Base-by-base conservation (phyloP, 2,329 filamentous ascomycete genomes). In the Nannizzia gypsea region DNA sequence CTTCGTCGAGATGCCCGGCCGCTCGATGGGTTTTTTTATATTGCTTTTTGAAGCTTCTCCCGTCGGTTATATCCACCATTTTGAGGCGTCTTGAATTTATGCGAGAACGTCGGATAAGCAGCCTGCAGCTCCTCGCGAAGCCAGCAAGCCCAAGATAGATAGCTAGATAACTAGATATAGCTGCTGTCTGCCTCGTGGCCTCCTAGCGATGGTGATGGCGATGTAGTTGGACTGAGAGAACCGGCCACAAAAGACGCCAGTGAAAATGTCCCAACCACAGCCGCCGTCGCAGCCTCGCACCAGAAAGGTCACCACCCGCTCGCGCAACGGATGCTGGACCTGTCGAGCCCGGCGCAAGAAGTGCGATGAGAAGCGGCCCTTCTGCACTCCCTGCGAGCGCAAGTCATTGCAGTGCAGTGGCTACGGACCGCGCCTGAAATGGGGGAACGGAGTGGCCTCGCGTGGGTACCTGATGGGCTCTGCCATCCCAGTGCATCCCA, bases 271-370 rank as follows among this genome's bases (percentile, higher is more conserved):
- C 24, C 20, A 48, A 28, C 44, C 44, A 6, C 20, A 28, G 24
- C 44, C 44, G 22, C 44, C 22, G 44, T 6, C 44, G 20, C 20
- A 48, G 9, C 56, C 38, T n/a, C 56, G 38, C 26, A 48, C 38
- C 15, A 46, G 42, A 31, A 58, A 58, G 42, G 38, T 48, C 22
- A 58, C 59, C n/a, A 63, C 59, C 11, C 61, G 61, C 36, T 63
- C 61, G n/a, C 61, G 61, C 34, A 63, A 59, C 36, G 61, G 61
- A 26, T 63, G 61, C 59, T 63, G 61, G 61, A 63, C 61, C 20
- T 63, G 61, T 48, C 61, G 61, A 31, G 57, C 61, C 9, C 56
- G 61, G n/a, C 58, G 60, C 36, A 63, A 63, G 44, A 63, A 63
- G 46, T 63, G 61, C 59, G 61, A 63, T 40, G 61, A 63, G 57